Percentiles rank a stretch among this genome's conserved stretches.
phyloP scores from a whole-genome alignment of 2,329 filamentous ascomycete species.

The Aspergillus sp. region DNA sequence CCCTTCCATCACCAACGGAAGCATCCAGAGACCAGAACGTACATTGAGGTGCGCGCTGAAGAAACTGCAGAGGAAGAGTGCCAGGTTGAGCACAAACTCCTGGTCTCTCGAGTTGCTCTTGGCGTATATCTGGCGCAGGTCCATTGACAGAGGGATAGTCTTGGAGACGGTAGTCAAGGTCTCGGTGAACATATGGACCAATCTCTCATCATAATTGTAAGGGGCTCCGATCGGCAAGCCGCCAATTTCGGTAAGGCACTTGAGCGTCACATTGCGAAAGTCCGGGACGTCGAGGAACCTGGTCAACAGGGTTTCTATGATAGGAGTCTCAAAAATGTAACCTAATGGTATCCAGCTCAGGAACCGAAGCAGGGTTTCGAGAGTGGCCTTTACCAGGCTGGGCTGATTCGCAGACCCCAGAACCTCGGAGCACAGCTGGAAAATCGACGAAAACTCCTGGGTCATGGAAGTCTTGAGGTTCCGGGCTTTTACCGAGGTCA shows the following conservation, averaged over 20 bases:
- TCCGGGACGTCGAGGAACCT: conserved; percentile 88
- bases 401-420: conserved; percentile 80
- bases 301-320: conserved; percentile 88
- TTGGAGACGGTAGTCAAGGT: conserved; percentile 85
- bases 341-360: conserved; percentile 98
- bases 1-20: conserved; percentile 1
- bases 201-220: conserved; percentile 81
- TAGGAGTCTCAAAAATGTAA: conserved; percentile 95
- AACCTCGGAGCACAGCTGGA: conserved; percentile 93
- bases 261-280: conserved; percentile 92
- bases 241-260: conserved; percentile 95
- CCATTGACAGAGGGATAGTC: conserved; percentile 82
- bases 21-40: conserved; percentile 18
- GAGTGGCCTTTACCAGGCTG: conserved; percentile 86
- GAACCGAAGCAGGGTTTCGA: conserved; percentile 91
- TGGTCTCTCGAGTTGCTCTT: conserved; percentile 88
- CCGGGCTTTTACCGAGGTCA: conserved; percentile 96
- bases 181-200: conserved; percentile 97
- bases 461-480: conserved; percentile 99
- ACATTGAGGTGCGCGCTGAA: conserved; percentile 87
- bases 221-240: conserved; percentile 73
- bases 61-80: conserved; percentile 93
- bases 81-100: conserved; percentile 94
- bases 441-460: conserved; percentile 95
- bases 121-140: conserved; percentile 84